Percentiles rank a stretch among this genome's conserved stretches.
These are phyloP conservation scores for Mycena floridula DNA, from an alignment of 768 basidiomycete species.

Conservation along the genomic window DNA sequence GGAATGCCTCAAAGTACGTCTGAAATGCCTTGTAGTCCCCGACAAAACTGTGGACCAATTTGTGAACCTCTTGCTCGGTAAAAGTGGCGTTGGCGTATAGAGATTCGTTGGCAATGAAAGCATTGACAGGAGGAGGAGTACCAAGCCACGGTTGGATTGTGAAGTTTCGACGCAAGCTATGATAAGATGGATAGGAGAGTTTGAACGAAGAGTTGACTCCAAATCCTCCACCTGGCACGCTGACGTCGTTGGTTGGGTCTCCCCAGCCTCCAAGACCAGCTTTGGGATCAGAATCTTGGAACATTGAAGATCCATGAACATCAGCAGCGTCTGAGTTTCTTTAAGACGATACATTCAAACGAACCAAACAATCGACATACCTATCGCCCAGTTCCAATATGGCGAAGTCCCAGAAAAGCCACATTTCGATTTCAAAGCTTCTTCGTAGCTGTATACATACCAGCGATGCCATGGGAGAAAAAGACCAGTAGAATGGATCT, in stretches of 20 bases:
- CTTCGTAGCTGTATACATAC: slow-evolving; percentile 13
- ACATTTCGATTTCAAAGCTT: slow-evolving; percentile 10
- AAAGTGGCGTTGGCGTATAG: slow-evolving; percentile 20
- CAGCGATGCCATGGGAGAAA: slow-evolving; percentile 20
- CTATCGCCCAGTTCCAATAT: slow-evolving; percentile 21
- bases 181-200: background rate
- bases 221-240: slow-evolving; percentile 20
- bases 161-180: slow-evolving; percentile 22
- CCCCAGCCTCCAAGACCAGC: background rate
- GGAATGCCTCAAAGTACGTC: slow-evolving; percentile 17
- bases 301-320: slow-evolving; percentile 12
- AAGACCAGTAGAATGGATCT: slow-evolving; percentile 16
- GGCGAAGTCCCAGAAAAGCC: slow-evolving; percentile 13
- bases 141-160: slow-evolving; percentile 23
- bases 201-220: slow-evolving; percentile 9
- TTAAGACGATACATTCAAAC: background rate
- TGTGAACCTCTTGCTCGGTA: slow-evolving; percentile 13
- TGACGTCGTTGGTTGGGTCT: background rate
- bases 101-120: slow-evolving; percentile 13
- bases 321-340: slow-evolving; percentile 6
- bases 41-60: slow-evolving; percentile 17
- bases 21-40: slow-evolving; percentile 28
- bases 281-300: slow-evolving; percentile 7
- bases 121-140: slow-evolving; percentile 1
- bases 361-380: slow-evolving; percentile 3